Percentiles rank a stretch among this genome's conserved stretches.
Evolutionary conservation across 2,329 filamentous ascomycete species (phyloP).

Genomic region (Cordyceps farinosa): DNA sequence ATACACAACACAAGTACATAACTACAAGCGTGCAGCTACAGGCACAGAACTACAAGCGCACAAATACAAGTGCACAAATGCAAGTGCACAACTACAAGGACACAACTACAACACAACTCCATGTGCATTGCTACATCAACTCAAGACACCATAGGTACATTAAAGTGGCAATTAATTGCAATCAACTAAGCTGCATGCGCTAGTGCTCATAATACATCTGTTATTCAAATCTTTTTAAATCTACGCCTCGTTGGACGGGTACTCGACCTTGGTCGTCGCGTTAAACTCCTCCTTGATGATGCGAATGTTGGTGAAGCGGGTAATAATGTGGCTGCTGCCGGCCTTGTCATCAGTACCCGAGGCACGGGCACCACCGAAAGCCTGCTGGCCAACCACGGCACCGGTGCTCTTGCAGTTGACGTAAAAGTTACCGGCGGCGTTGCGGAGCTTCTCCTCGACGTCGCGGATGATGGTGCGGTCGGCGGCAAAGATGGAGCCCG

Average conservation of each 20-base stretch:
- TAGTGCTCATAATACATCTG: conserved; percentile 16
- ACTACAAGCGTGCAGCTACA: too few relatives aligned
- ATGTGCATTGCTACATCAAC: neutral
- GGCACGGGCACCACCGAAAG: conserved; percentile 65
- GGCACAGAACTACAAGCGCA: too few relatives aligned
- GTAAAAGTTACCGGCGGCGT: conserved; percentile 80
- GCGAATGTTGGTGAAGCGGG: conserved; percentile 63
- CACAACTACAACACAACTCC: neutral
- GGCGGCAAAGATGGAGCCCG: conserved; percentile 70
- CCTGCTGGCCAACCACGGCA: conserved; percentile 69
- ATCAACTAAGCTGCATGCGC: conserved; percentile 11
- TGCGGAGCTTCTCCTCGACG: conserved; percentile 68
- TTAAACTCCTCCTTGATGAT: conserved; percentile 74
- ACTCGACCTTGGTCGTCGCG: conserved; percentile 58
- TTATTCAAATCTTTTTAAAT: conserved; percentile 8
- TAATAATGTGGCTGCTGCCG: conserved; percentile 60
- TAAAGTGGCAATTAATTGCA: neutral
- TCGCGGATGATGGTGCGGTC: conserved; percentile 63
- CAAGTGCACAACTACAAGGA: neutral
- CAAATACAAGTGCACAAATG: neutral
- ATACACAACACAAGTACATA: too few relatives aligned
- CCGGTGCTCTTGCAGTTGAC: conserved; percentile 80
- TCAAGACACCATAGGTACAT: neutral
- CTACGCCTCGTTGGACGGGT: conserved; percentile 68
- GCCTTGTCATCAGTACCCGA: conserved; percentile 74